Conservation (phyloP, 352 stramenopile genomes). For the Globisporangium abappressorium region DNA sequence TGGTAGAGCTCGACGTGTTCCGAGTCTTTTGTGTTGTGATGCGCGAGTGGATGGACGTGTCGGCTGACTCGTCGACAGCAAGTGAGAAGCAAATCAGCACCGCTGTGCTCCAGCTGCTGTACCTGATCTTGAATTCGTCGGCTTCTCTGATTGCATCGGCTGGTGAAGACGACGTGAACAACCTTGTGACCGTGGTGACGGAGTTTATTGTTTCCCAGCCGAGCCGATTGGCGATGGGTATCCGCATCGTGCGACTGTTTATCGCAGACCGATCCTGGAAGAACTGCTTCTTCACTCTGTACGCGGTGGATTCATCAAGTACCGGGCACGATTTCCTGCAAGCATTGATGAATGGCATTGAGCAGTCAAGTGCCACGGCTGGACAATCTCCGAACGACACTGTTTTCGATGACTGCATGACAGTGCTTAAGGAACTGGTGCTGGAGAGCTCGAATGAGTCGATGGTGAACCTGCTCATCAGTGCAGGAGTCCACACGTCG, state of each 20-base stretch:
- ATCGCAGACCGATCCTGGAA: slow-evolving; percentile 63
- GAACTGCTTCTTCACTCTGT: slow-evolving; percentile 67
- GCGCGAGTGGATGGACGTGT: slow-evolving; percentile 59
- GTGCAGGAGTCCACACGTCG: slow-evolving; percentile 58
- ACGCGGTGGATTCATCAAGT: slow-evolving; percentile 57
- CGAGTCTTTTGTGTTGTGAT: slow-evolving; percentile 62
- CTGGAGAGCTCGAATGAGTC: slow-evolving; percentile 56
- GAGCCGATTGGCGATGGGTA: slow-evolving; percentile 46
- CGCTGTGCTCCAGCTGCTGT: slow-evolving; percentile 61
- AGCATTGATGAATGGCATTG: slow-evolving; percentile 50
- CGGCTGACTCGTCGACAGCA: slow-evolving; percentile 24
- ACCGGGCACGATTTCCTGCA: slow-evolving; percentile 68
- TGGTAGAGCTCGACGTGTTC: slow-evolving; percentile 74
- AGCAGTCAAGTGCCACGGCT: slow-evolving; percentile 34
- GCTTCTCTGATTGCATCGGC: slow-evolving; percentile 47
- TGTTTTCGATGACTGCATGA: slow-evolving; percentile 62
- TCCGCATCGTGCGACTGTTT: slow-evolving; percentile 78
- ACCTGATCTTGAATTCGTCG: slow-evolving; percentile 63
- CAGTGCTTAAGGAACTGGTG: slow-evolving; percentile 58
- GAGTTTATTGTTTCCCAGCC: slow-evolving; percentile 63
- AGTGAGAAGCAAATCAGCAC: slow-evolving; percentile 28
- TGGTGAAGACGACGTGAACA: slow-evolving; percentile 56
- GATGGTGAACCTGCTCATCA: slow-evolving; percentile 70
- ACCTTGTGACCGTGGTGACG: slow-evolving; percentile 63
- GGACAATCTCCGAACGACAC: slow-evolving; percentile 25